phyloP scores from a whole-genome alignment of 345 rosid genomes.

The Leavenworthia alabamica region DNA sequence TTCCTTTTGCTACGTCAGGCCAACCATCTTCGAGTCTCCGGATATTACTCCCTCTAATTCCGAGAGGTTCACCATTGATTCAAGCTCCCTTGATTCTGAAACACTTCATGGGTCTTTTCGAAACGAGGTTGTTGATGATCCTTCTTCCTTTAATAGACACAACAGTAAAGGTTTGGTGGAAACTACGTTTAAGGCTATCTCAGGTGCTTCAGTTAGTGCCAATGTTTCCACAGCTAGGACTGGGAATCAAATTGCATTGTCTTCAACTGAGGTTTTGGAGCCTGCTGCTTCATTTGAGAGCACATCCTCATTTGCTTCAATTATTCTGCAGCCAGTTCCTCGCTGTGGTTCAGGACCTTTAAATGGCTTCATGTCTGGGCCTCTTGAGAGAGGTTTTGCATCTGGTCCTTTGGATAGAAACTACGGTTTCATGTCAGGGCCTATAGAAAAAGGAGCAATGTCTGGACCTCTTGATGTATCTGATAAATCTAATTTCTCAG shows the following conservation, averaged over 20 bases:
- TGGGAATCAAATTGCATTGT: constrained; percentile 65
- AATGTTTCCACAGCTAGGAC: constrained; percentile 95
- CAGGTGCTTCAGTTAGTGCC: constrained; percentile 97
- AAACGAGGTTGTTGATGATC: constrained; percentile 69
- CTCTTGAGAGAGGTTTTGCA: constrained; percentile 81
- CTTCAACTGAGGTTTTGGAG: constrained; percentile 63
- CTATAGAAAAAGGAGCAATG: constrained; percentile 90
- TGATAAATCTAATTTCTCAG: constrained; percentile 83
- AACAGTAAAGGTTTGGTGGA: constrained; percentile 57
- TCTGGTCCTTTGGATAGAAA: constrained; percentile 89
- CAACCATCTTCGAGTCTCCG: constrained; percentile 73
- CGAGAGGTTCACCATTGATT: constrained; percentile 91
- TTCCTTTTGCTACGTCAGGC: constrained; percentile 95
- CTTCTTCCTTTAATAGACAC: constrained; percentile 45
- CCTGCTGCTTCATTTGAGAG: constrained; percentile 97
- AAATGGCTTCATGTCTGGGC: constrained; percentile 89
- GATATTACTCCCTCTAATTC: constrained; percentile 88
- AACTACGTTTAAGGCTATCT: constrained; percentile 87
- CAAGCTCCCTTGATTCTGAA: constrained; percentile 90
- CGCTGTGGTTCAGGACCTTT: constrained; percentile 73
- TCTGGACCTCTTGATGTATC: constrained; percentile 87
- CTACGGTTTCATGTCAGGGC: constrained; percentile 90
- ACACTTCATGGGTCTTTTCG: constrained; percentile 78
- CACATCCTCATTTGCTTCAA: constrained; percentile 86
- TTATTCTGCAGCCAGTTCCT: constrained; percentile 88